Base-by-base conservation (phyloP, 192 early-diverging fungal genomes). In the Gonapodya sp. region DNA sequence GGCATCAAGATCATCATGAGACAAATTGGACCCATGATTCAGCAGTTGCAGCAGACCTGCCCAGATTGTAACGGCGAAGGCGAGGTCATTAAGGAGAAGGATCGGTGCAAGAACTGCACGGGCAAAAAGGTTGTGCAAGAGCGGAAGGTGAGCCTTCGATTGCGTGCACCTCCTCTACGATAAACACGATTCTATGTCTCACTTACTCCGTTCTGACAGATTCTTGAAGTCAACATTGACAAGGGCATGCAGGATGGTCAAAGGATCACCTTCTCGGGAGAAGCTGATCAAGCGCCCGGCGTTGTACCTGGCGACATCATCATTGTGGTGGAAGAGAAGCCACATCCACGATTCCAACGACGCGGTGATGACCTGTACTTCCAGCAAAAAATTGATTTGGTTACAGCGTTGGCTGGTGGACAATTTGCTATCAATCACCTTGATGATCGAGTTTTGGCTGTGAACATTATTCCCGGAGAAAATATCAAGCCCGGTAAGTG, bases 21-120 rank as follows among this genome's bases (percentile, higher is more conserved):
- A 74, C 96, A 98, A 85, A 93, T 99, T 88, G 98, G 98, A 33
- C 98, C 98, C 31, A 98, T 99, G 97, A 93, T 99, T 80, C 98
- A 99, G 90, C 98, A 98, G 89, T 95, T 98, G 88, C 98, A 99
- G 86, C 96, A 97, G 85, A 92, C 95, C 34, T 99, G 98, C 88
- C 87, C 87, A 36, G 91, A 92, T 73, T 99, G 98, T 88, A 87
- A 90, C 77, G 98, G 96, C 80, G 90, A 92, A 81, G 97, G 98
- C 81, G 93, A 97, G 83, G 90, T 94, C 81, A 96, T 99, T 81
- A 91, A 92, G 79, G 91, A 93, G 74, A 96, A 95, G 86, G 91
- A 95, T 86, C 88, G 93, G 80, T 99, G 98, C 91, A 94, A 92
- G 84, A 81, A 85, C 79, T 99, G 98, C 89, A 88, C 92, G 46